These are phyloP conservation scores for Paraphaeosphaeria minitans DNA, from an alignment of 2,329 filamentous ascomycete genomes.

Conservation along the genomic window DNA sequence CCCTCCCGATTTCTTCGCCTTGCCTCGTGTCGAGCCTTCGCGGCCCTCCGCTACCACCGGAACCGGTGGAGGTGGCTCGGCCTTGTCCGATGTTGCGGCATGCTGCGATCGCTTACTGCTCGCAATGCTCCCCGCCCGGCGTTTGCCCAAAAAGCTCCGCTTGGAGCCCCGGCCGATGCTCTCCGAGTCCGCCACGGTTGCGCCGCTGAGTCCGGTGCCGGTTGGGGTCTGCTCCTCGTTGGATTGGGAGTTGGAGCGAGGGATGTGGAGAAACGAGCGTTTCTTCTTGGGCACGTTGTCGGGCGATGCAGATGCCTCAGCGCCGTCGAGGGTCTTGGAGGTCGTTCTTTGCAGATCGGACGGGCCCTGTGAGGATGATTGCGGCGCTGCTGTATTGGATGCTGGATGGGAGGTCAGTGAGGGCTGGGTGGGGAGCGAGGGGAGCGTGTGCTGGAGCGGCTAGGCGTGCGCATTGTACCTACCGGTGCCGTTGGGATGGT, in stretches of 20 bases:
- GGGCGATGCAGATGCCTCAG: constrained; percentile 15
- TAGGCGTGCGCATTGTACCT: constrained; percentile 22
- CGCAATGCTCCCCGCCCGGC: constrained; percentile 52
- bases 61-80: constrained; percentile 38
- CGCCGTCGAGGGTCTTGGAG: constrained; percentile 22
- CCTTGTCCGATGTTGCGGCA: constrained; percentile 48
- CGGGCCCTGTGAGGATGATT: constrained; percentile 32
- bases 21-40: constrained; percentile 43
- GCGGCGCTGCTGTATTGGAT: constrained; percentile 24
- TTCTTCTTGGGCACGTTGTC: constrained; percentile 42
- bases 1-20: constrained; percentile 49
- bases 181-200: constrained; percentile 52
- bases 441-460: constrained; percentile 3
- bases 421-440: neutral
- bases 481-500: constrained; percentile 44
- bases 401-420: constrained; percentile 20
- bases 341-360: constrained; percentile 20
- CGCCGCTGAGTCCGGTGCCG: constrained; percentile 50
- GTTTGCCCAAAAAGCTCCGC: constrained; percentile 53
- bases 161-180: constrained; percentile 52
- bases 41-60: constrained; percentile 35
- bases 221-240: constrained; percentile 41
- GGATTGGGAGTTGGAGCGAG: constrained; percentile 37
- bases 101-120: constrained; percentile 54
- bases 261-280: constrained; percentile 45